Base-by-base conservation (phyloP, 1,139 yeast genomes). In the Arxiozyma slooffiae region DNA sequence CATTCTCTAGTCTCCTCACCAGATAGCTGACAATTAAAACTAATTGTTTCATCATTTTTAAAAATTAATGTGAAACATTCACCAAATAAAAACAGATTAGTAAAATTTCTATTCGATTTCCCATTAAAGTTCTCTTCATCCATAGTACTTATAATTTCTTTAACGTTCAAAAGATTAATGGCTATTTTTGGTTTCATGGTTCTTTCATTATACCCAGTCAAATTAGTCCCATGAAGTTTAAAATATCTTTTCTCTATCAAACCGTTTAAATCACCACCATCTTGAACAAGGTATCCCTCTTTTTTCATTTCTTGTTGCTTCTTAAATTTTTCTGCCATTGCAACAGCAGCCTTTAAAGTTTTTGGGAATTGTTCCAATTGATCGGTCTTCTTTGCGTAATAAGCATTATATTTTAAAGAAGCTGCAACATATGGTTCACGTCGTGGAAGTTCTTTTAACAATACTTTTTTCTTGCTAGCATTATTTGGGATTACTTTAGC, bases 231-330 rank as follows among this genome's bases (percentile, higher is more conserved):
- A 42, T 71, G 63, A 40, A 84, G 68, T 59, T 75, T 80, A 69
- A 79, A 83, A 65, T 67, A 82, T 52, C 92, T 70, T 57, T 80
- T 75, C 58, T 81, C 80, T 79, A 83, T 75, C 24, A 74, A 62
- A 11, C 57, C 60, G 18, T 53, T 54, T 58, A 85, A 76, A 65
- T 84, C 92, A 8, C 90, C 90, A 38, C 92, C 92, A 62, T 83
- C 89, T 68, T 84, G 92, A 60, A 78, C 78, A 69, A 84, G 67
- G 60, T 72, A 81, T 0, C 90, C 90, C 63, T 82, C 85, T 56
- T 70, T 67, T 1, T 54, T 55, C 14, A 73, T 60, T 1, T 48
- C 40, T 18, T 69, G 55, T 51, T 78, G 79, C 38, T 71, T 68
- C 36, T 67, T 63, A 47, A 78, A 68, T 55, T 80, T 77, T 30